Evolutionary conservation across 2,329 filamentous ascomycete genomes (phyloP), one percentile per base, ranked within the genome.

Genomic region (Ascochyta fabae): DNA sequence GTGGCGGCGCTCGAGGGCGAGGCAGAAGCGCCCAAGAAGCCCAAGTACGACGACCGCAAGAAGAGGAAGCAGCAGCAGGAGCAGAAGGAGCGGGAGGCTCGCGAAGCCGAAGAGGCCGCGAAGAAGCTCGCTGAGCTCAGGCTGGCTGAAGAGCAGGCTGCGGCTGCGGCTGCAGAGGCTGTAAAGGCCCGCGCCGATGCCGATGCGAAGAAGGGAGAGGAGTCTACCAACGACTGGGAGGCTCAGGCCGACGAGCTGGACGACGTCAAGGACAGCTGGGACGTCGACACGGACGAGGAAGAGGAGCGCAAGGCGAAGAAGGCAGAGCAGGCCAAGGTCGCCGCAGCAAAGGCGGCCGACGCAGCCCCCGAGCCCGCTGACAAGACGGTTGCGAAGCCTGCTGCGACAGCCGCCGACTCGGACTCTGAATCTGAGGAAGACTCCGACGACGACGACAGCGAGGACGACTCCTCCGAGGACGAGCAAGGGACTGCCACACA

Each of bases 211-310:
- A 83, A 84, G 57, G 83, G 79, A n/a, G 80, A 83, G 36, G 88
- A 89, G 24, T 88, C 90, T 15, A 73, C 82, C 16, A 85, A 96
- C 33, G 92, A 96, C 75, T 96, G 93, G 93, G 92, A 97, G 76
- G 86, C 88, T 27, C 88, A 91, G 45, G 90, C 88, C 24, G 90
- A 90, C 43, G 86, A 73, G 39, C 86, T 90, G 24, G 88, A 89
- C 15, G 88, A 89, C 57, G 84, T 96, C 69, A 97, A 97, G 78
- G 94, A 97, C 64, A 94, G 89, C 80, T 98, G 94, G 94, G 94
- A 98, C 74, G 92, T 90, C 31, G 89, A 92, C 50, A 88, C 87
- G 3, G 90, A 91, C 44, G 89, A 91, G 6, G 90, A 92, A 67
- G 75, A 78, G 70, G 80, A 83, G 76, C 70, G 65, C 39, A 65